Conservation (phyloP, 1,284 basidiomycete genomes). For the Fistulina hepatica region DNA sequence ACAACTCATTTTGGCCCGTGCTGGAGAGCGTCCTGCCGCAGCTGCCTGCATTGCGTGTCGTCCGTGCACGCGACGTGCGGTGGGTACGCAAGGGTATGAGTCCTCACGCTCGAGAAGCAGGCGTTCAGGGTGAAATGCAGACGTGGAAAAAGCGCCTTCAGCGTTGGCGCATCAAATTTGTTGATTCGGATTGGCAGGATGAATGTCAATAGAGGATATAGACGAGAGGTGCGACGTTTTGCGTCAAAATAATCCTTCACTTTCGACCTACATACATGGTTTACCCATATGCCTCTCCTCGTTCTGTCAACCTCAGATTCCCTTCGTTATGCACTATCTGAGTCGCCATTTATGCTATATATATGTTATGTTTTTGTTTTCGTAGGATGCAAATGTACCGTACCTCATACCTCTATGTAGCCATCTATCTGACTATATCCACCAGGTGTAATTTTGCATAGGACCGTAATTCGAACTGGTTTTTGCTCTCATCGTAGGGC, state of each 20-base stretch:
- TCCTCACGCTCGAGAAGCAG: slow-evolving; percentile 50
- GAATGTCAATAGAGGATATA: slow-evolving; percentile 23
- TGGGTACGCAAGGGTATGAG: slow-evolving; percentile 63
- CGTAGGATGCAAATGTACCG: too few relatives aligned
- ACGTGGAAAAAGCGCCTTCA: slow-evolving; percentile 54
- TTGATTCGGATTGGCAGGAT: slow-evolving; percentile 64
- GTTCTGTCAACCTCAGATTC: background rate
- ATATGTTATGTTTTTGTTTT: slow-evolving; percentile 2
- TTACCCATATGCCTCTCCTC: slow-evolving; percentile 2
- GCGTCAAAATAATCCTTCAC: background rate
- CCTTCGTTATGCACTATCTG: too few relatives aligned
- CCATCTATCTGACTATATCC: too few relatives aligned
- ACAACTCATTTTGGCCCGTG: slow-evolving; percentile 39
- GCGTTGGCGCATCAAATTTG: slow-evolving; percentile 42
- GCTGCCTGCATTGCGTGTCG: slow-evolving; percentile 41
- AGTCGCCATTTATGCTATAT: too few relatives aligned
- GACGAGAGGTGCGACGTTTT: slow-evolving; percentile 7
- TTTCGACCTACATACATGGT: slow-evolving; percentile 5
- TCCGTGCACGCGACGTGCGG: slow-evolving; percentile 56
- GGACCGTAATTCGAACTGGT: too few relatives aligned
- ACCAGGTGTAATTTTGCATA: too few relatives aligned
- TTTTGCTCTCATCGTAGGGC: too few relatives aligned
- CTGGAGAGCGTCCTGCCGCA: slow-evolving; percentile 45
- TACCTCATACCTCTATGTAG: too few relatives aligned
- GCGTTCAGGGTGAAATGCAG: slow-evolving; percentile 67